These are phyloP conservation scores for Byssochlamys sp. DNA, from an alignment of 2,329 filamentous ascomycete genomes.

Conservation along the genomic window DNA sequence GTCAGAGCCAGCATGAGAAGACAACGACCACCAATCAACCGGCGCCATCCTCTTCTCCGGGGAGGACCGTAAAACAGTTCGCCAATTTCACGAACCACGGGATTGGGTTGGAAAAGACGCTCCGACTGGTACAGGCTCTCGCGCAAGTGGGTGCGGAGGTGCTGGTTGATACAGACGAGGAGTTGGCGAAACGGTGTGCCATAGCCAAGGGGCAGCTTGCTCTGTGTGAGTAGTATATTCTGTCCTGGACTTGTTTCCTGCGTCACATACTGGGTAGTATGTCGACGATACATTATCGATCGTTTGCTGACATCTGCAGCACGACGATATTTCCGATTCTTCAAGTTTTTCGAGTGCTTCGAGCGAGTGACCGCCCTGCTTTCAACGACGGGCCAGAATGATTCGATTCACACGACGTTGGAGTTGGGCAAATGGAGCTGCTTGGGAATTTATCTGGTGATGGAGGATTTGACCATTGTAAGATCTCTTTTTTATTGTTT, in stretches of 20 bases:
- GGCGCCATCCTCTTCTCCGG: background rate
- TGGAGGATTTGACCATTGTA: slow-evolving; percentile 56
- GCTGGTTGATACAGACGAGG: slow-evolving; percentile 10
- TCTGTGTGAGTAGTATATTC: slow-evolving; percentile 23
- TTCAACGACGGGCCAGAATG: slow-evolving; percentile 1
- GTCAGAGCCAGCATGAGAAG: background rate
- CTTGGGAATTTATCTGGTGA: slow-evolving; percentile 56
- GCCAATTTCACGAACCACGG: slow-evolving; percentile 23
- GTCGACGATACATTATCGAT: background rate
- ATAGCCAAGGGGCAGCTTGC: slow-evolving; percentile 33
- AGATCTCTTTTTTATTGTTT: slow-evolving; percentile 25
- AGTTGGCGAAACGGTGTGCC: slow-evolving; percentile 25
- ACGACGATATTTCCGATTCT: slow-evolving; percentile 57
- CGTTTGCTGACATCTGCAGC: slow-evolving; percentile 12
- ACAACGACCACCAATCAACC: background rate
- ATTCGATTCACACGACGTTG: slow-evolving; percentile 35
- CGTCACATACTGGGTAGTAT: background rate
- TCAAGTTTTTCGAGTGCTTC: slow-evolving; percentile 58
- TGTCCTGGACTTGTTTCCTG: background rate
- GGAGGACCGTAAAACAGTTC: slow-evolving; percentile 15
- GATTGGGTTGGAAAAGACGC: slow-evolving; percentile 29
- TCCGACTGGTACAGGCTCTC: slow-evolving; percentile 30
- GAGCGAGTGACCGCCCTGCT: slow-evolving; percentile 40
- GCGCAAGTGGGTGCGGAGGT: slow-evolving; percentile 24
- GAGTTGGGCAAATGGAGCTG: slow-evolving; percentile 50